Conservation (phyloP, 2,329 filamentous ascomycete genomes). For the Exophiala xenobiotica region DNA sequence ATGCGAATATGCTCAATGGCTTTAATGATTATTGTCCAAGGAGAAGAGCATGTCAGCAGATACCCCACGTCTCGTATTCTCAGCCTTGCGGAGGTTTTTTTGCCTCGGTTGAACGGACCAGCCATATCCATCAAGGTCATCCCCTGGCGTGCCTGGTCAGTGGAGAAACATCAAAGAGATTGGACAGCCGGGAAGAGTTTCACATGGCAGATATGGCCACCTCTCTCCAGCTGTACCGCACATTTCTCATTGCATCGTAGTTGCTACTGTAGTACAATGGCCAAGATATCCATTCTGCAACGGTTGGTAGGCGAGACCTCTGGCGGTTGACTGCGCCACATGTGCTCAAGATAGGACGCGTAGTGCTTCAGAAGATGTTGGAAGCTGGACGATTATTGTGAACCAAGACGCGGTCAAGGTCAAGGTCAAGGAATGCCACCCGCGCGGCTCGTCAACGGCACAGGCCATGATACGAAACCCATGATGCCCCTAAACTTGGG, state of each 20-base stretch:
- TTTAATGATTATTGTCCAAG: too few species aligned
- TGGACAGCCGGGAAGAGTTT: background rate
- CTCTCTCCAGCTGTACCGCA: too few species aligned
- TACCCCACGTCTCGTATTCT: slow-evolving; percentile 4
- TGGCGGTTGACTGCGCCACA: too few species aligned
- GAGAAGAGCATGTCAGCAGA: too few species aligned
- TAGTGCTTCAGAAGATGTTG: background rate
- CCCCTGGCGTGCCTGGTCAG: background rate
- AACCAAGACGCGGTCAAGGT: background rate
- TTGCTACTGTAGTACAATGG: too few species aligned
- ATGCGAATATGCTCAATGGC: too few species aligned
- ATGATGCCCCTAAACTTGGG: background rate
- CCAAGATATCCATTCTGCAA: too few species aligned
- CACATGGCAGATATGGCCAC: too few species aligned
- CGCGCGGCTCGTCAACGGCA: background rate
- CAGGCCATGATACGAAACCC: background rate
- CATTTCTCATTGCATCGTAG: too few species aligned
- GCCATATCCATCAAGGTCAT: too few species aligned
- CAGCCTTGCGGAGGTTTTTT: background rate
- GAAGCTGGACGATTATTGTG: background rate
- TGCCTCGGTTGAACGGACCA: background rate
- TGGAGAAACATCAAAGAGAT: background rate
- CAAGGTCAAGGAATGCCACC: too few species aligned
- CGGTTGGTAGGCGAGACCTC: too few species aligned
- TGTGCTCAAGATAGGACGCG: background rate